Conservation (phyloP, 352 stramenopile species). For the Peronosclerospora sorghi region DNA sequence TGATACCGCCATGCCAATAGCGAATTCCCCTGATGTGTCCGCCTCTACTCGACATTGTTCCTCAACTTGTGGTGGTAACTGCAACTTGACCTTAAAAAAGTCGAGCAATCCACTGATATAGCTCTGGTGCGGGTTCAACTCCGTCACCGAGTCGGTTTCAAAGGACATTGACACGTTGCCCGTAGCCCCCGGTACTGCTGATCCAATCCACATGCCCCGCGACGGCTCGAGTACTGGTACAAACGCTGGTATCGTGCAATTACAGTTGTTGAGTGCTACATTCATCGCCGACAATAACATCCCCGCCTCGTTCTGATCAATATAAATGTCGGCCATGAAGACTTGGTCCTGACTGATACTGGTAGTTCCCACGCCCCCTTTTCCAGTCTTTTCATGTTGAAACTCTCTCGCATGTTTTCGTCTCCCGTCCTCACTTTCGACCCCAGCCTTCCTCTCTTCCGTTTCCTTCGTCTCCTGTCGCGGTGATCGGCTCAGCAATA, state of each 20-base stretch:
- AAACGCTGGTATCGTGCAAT: constrained; percentile 73
- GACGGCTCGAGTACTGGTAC: constrained; percentile 46
- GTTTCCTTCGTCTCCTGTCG: constrained; percentile 7
- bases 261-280: constrained; percentile 68
- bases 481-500: constrained; percentile 37
- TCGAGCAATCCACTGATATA: constrained; percentile 68
- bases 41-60: constrained; percentile 38
- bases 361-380: not conserved
- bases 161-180: constrained; percentile 70
- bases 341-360: constrained; percentile 6
- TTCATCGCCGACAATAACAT: constrained; percentile 60
- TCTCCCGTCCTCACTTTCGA: not conserved
- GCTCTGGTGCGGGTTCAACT: constrained; percentile 63
- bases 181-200: constrained; percentile 49
- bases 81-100: constrained; percentile 77
- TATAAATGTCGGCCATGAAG: constrained; percentile 22
- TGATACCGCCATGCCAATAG: constrained; percentile 50
- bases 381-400: not conserved
- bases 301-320: constrained; percentile 57
- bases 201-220: constrained; percentile 54
- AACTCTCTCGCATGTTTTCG: not conserved
- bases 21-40: constrained; percentile 27
- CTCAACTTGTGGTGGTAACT: constrained; percentile 49
- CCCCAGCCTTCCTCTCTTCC: not conserved
- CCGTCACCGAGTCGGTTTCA: constrained; percentile 60